A percentile compares a stretch with the other conserved stretches of the same genome.
phyloP scores from a whole-genome alignment of 192 early-diverging fungal species.

The Coemansia sp. region DNA sequence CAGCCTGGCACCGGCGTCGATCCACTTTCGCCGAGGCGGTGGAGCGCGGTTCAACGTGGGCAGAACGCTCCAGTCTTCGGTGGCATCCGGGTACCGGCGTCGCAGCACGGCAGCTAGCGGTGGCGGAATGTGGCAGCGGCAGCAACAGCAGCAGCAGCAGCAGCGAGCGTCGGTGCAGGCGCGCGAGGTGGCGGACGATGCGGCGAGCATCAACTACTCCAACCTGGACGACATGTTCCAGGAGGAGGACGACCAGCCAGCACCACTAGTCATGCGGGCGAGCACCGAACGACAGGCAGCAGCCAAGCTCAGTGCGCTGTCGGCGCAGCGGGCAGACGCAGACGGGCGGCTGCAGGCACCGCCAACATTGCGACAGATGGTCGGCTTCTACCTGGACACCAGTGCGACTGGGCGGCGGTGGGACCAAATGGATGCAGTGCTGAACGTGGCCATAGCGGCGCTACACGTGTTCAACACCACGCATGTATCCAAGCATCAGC shows the following conservation, averaged over 20 bases:
- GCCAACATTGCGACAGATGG: conserved; percentile 51
- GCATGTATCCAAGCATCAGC: conserved; percentile 30
- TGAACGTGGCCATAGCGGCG: conserved; percentile 50
- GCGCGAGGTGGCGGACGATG: conserved; percentile 6
- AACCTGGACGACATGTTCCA: conserved; percentile 42
- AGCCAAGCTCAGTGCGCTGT: conserved; percentile 30
- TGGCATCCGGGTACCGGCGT: conserved; percentile 14
- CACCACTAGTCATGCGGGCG: conserved; percentile 17
- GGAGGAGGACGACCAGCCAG: conserved; percentile 13
- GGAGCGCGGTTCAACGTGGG: conserved; percentile 31
- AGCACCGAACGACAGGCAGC: conserved; percentile 20
- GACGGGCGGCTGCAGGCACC: conserved; percentile 28
- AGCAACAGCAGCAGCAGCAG: conserved; percentile 1
- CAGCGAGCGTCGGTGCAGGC: neutral
- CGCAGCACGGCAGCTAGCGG: conserved; percentile 24
- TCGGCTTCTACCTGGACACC: conserved; percentile 53
- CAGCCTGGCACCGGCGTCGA: neutral
- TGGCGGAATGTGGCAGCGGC: conserved; percentile 1
- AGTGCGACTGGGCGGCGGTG: conserved; percentile 53
- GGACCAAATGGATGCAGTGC: conserved; percentile 58
- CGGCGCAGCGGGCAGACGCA: conserved; percentile 32
- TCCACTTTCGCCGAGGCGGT: neutral
- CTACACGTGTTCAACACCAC: conserved; percentile 58
- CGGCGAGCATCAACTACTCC: conserved; percentile 37
- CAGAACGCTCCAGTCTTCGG: conserved; percentile 38